Base-by-base conservation (phyloP, 1,284 basidiomycete species). In the Pisolithus thermaeus region DNA sequence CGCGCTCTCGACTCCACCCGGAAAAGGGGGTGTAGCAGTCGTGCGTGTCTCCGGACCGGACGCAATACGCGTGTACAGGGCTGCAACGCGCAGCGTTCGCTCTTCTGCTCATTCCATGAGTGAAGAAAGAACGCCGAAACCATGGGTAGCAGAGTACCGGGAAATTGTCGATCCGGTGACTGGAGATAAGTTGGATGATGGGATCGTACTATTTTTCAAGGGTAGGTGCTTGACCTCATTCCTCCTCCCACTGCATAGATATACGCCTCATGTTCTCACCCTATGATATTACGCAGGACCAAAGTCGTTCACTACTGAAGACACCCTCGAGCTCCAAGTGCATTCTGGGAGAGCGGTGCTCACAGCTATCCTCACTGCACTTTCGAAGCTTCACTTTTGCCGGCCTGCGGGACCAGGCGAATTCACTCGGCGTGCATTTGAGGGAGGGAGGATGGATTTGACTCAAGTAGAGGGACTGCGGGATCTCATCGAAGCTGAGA, bases 321-420 rank as follows among this genome's bases (percentile, higher is more conserved):
- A 87, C 43, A 83, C 85, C n/a, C 63, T 96, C 6, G 92, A 96
- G 64, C 68, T 96, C 35, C 92, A 96, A 66, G 71, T 91, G 27
- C 92, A 96, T 64, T 93, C 91, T n/a, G 90, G 90, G 1, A 76
- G 83, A 6, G 90, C 92, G 1, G 77, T 93, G 35, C 76, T 92
- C 54, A 69, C 82, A 3, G 81, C 87, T 3, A 72, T 90, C 9
- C 76, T 94, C 20, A 61, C 67, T 3, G 80, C 87, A 1, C 71
- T 94, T 7, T 78, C 83, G 0, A 63, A 62, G 47, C 57, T 90
- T 12, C 76, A 79, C 0, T 77, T 72, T 52, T 81, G 83, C 51
- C 80, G 92, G 7, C 84, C 84, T 4, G 92, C 92, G 0, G 83
- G 87, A 60, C 80, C 84, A 6, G 92, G 92, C 43, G 92, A 96